Evolutionary conservation across 108 stramenopile genomes (phyloP), one percentile per base, ranked within the genome.

Genomic region (Skeletonema grethae): DNA sequence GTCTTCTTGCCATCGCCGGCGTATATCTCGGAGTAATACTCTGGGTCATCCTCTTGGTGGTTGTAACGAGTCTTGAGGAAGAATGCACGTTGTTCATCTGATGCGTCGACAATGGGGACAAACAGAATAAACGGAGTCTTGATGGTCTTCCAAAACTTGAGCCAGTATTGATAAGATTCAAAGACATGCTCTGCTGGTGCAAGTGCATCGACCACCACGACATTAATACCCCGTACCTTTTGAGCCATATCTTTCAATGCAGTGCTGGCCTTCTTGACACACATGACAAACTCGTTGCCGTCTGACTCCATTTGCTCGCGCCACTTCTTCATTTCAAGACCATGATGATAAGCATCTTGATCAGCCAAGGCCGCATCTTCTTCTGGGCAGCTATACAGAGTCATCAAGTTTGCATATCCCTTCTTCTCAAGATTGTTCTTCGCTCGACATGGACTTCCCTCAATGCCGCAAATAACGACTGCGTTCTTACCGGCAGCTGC

Each of bases 21-120:
- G 55, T 71, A 79, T 18, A 79, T 79, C 55, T 79, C 67, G 15
- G 78, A 79, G 61, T 79, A 79, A 35, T 38, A 79, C 41, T 79
- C 78, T 32, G 78, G 78, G 15, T 63, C 66, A 16, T 71, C 67
- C 12, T 79, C 78, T 7, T 31, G 66, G 57, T 72, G 70, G 45
- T 79, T 79, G 65, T 67, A 72, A 25, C 78, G 70, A n/a, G 78
- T 72, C 50, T 72, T 72, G 66, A 79, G 71, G 62, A 79, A 69
- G 61, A 63, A 72, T 35, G 41, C 65, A 2, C 78, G 65, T 7
- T 67, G 35, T 53, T 72, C 15, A 35, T 79, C 78, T 7, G 24
- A 48, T 18, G 66, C 61, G 57, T 79, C 71, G 8, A 79, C 41
- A 16, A 79, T 72, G 16, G 78, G 78, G 61, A 63, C 71, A 20